Percentiles rank a stretch among this genome's conserved stretches.
Conservation (phyloP, 768 basidiomycete species). For the Kwoniella bestiolae region DNA sequence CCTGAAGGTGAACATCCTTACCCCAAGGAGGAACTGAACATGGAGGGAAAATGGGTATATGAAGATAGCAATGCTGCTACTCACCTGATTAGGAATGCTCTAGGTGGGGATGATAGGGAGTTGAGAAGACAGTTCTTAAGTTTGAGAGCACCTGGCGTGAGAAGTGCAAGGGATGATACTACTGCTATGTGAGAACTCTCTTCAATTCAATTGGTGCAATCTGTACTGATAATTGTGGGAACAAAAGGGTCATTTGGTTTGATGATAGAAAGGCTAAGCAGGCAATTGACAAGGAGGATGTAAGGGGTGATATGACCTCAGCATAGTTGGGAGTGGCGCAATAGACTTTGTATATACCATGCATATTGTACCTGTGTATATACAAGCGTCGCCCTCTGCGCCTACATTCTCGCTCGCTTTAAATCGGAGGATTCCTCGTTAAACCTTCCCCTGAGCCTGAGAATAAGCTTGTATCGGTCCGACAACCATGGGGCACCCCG, state of each 20-base stretch:
- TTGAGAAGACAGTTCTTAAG: constrained; percentile 7
- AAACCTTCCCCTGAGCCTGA: neutral
- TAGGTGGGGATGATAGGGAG: constrained; percentile 16
- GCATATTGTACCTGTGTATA: constrained; percentile 6
- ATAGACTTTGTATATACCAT: neutral
- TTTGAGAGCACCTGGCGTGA: neutral
- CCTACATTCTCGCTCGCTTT: neutral
- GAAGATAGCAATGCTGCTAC: constrained; percentile 35
- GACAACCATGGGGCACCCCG: neutral
- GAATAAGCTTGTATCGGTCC: neutral
- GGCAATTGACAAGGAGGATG: neutral
- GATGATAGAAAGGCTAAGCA: neutral
- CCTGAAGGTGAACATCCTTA: constrained; percentile 1
- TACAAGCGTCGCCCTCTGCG: neutral
- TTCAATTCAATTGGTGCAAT: too few species aligned
- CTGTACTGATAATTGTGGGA: too few species aligned
- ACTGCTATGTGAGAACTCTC: constrained; percentile 11
- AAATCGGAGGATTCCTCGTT: neutral
- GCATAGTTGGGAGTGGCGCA: neutral
- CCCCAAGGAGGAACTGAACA: constrained; percentile 3
- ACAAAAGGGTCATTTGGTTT: constrained; percentile 19
- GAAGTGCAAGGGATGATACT: constrained; percentile 10
- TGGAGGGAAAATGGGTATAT: constrained; percentile 32
- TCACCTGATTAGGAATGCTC: constrained; percentile 36
- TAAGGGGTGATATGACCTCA: neutral